Evolutionary conservation across 371 early-diverging fungal genomes (phyloP).

Genomic region (Syncephalis fuscata): DNA sequence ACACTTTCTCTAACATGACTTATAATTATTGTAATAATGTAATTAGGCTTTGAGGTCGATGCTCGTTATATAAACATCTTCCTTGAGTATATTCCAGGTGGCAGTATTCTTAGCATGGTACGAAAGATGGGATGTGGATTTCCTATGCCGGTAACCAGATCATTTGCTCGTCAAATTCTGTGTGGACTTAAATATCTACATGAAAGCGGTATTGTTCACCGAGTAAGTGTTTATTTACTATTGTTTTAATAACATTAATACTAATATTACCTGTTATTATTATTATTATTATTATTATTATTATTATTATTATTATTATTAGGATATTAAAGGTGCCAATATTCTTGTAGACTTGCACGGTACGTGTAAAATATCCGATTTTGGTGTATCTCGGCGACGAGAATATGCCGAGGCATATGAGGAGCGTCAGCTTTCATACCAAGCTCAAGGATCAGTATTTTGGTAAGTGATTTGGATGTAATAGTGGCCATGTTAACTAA

Average conservation of each 20-base stretch:
- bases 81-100: constrained; percentile 82
- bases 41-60: constrained; percentile 33
- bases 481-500: background rate
- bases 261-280: no score
- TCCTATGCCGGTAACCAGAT: constrained; percentile 49
- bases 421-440: constrained; percentile 3
- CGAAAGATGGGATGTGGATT: constrained; percentile 47
- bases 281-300: no score
- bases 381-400: constrained; percentile 75
- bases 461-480: constrained; percentile 35
- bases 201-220: constrained; percentile 74
- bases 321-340: constrained; percentile 92
- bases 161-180: constrained; percentile 76
- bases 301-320: background rate
- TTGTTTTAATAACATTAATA: no score
- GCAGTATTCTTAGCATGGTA: constrained; percentile 51
- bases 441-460: constrained; percentile 39
- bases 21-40: no score
- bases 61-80: constrained; percentile 65
- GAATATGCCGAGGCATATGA: constrained; percentile 33
- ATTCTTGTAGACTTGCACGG: constrained; percentile 70
- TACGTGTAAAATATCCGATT: constrained; percentile 91
- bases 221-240: constrained; percentile 13
- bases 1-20: no score
- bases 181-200: constrained; percentile 83